Evolutionary conservation across 2,329 filamentous ascomycete genomes (phyloP).

Genomic region (Neonectria faginata): DNA sequence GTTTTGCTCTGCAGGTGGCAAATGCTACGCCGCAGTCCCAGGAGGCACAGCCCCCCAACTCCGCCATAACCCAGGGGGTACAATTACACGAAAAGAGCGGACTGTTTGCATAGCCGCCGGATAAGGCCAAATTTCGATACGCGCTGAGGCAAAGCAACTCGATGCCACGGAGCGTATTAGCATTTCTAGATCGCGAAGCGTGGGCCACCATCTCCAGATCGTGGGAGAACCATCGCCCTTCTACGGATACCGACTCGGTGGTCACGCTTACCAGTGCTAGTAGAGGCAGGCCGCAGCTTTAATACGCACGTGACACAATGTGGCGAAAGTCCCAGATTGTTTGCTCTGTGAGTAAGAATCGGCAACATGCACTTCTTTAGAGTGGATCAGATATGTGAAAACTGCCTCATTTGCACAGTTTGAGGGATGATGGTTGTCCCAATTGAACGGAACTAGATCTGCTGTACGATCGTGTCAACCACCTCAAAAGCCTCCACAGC

Average conservation of each 20-base stretch:
- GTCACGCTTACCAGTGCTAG: background rate
- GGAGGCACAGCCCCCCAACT: background rate
- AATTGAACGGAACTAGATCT: background rate
- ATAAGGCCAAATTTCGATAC: background rate
- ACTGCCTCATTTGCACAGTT: background rate
- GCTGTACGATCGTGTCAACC: background rate
- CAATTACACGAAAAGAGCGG: background rate
- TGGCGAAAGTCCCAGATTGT: background rate
- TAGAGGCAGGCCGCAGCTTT: background rate
- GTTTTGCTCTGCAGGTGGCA: background rate
- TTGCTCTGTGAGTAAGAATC: background rate
- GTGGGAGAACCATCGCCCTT: background rate
- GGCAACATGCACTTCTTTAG: no score
- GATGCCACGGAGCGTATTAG: background rate
- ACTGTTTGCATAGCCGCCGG: background rate
- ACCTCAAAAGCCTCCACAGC: background rate
- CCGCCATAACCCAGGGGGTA: background rate
- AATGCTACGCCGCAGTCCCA: background rate
- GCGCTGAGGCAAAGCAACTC: background rate
- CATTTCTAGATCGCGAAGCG: background rate
- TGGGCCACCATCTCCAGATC: background rate
- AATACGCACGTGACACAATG: background rate
- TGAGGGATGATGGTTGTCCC: background rate
- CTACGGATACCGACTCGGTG: background rate
- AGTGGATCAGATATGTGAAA: background rate